phyloP scores from a whole-genome alignment of 768 basidiomycete genomes.

The Dioszegia hungarica region DNA sequence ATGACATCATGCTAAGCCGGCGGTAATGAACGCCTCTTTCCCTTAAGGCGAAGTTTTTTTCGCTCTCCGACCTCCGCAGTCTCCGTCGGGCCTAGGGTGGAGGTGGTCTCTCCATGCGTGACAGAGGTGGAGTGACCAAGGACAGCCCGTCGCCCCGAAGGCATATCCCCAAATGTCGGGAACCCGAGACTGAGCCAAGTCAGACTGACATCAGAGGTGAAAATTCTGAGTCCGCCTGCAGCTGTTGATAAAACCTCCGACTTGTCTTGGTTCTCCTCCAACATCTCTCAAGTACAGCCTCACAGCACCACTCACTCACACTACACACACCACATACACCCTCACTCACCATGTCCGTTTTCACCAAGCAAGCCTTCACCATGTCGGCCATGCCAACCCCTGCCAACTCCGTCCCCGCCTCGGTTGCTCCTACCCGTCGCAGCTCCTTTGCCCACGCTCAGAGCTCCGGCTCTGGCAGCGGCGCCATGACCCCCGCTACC shows the following conservation, averaged over 20 bases:
- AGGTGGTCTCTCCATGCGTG: too few relatives aligned
- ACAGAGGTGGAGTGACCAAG: too few relatives aligned
- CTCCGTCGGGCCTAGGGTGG: too few relatives aligned
- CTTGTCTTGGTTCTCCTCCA: neutral
- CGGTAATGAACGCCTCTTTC: neutral
- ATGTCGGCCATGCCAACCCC: constrained; percentile 43
- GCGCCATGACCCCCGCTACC: constrained; percentile 29
- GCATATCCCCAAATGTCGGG: neutral
- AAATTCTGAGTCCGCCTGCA: neutral
- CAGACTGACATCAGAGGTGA: neutral
- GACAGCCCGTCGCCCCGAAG: too few relatives aligned
- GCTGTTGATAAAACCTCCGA: neutral
- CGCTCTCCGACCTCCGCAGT: too few relatives aligned
- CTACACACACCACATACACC: neutral
- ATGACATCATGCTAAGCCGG: neutral
- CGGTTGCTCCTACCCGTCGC: constrained; percentile 30
- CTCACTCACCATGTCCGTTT: constrained; percentile 44
- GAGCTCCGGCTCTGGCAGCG: constrained; percentile 21
- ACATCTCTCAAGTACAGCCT: neutral
- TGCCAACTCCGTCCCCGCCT: constrained; percentile 22
- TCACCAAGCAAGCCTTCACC: constrained; percentile 46
- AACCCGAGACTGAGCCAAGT: too few relatives aligned
- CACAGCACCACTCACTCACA: neutral
- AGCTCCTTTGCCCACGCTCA: constrained; percentile 14
- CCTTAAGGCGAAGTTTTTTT: neutral